Evolutionary conservation across 1,284 basidiomycete genomes (phyloP), one percentile per base, ranked within the genome.

Genomic region (Cutaneotrichosporon sp.): DNA sequence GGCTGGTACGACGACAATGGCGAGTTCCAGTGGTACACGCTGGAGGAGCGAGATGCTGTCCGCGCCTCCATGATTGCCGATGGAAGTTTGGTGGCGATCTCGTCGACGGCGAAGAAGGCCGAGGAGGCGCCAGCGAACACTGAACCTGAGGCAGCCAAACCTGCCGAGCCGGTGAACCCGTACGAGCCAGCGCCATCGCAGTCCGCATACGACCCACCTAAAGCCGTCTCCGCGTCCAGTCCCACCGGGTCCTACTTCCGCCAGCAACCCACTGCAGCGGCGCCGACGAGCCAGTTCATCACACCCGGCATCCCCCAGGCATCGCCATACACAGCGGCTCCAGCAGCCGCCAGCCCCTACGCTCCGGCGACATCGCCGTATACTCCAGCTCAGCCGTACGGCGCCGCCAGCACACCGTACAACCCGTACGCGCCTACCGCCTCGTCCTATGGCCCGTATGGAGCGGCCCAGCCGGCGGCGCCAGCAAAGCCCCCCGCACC

Each of bases 1-100:
- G 71, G 71, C 24, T 73, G 71, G 71, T 72, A 67, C 43, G 67
- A 72, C 50, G 70, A 73, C 17, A 43, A 54, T 19, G 68, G 66
- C 24, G 52, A 61, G 32, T 73, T 64, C 59, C 49, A 68, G 42
- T 72, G 68, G 62, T 73, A 73, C 54, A 73, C 71, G 5, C 63
- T 62, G 0, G 71, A 72, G 54, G 65, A 73, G 54, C 62, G 60
- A 34, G 66, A 67, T 48, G 62, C 60, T 20, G 71, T 73, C 20
- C 60, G 65, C 17, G 38, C 55, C 45, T 48, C 64, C 1, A 66
- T 71, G 67, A 29, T 68, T 16, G 63, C 54, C 11, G 53, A 60
- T 19, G 46, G 46, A 8, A 47, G 31, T 20, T 22, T 46, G 14
- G 20, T 34, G 19, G 19, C 27, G n/a, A 33, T n/a, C n/a, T n/a